A percentile compares a stretch with the other conserved stretches of the same genome.
phyloP scores from a whole-genome alignment of 345 rosid genomes.

The Pugionium dolabratum region DNA sequence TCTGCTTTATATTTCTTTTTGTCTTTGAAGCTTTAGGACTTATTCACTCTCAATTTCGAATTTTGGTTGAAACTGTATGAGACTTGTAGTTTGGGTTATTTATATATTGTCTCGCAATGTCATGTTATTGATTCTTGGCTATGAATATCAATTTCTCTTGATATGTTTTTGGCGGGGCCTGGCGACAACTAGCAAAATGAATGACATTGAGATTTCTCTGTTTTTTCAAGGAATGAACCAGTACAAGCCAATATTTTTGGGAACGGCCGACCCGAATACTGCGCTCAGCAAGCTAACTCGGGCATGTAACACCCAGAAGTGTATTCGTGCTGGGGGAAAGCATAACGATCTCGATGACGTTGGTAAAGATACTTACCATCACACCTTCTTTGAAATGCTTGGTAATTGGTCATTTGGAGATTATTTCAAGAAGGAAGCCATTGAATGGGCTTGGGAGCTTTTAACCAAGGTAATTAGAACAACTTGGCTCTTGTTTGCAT shows the following conservation, averaged over 20 bases:
- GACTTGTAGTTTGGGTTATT: slow-evolving; percentile 2
- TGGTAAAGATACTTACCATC: slow-evolving; percentile 97
- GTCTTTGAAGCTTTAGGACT: not conserved
- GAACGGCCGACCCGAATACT: slow-evolving; percentile 83
- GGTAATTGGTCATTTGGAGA: slow-evolving; percentile 99
- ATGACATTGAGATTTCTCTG: slow-evolving; percentile 15
- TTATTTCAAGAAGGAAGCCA: slow-evolving; percentile 93
- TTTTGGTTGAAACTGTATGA: not conserved
- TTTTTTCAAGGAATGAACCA: slow-evolving; percentile 84
- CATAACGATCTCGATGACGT: slow-evolving; percentile 98
- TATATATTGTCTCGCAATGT: not conserved
- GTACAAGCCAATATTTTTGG: slow-evolving; percentile 87
- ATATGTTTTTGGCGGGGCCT: not conserved
- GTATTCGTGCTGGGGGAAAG: slow-evolving; percentile 97
- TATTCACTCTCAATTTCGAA: not conserved
- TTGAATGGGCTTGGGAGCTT: slow-evolving; percentile 98
- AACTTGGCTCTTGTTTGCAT: not conserved
- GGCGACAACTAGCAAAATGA: not conserved
- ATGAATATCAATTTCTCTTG: slow-evolving; percentile 4
- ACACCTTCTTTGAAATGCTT: slow-evolving; percentile 99
- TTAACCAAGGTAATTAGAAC: slow-evolving; percentile 57
- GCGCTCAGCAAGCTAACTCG: slow-evolving; percentile 70
- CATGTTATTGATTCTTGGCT: not conserved
- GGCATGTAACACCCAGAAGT: slow-evolving; percentile 93
- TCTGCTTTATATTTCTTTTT: not conserved